These are phyloP conservation scores for Metschnikowia lochheadii DNA, from an alignment of 805 yeast species.

Conservation along the genomic window DNA sequence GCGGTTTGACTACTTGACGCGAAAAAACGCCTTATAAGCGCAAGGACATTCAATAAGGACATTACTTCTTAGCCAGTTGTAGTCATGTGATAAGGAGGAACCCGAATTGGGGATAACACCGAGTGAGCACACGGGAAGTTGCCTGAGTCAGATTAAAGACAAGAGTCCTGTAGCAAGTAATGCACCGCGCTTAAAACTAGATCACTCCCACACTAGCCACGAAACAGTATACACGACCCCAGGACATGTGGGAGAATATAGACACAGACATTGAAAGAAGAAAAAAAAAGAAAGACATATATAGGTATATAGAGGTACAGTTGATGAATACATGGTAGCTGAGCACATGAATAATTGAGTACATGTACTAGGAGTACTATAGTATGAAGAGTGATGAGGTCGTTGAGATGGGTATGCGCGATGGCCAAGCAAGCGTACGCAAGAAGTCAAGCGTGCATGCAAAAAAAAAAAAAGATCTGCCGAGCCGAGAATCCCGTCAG, in stretches of 20 bases:
- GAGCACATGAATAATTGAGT: no score
- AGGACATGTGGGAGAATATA: no score
- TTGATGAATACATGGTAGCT: no score
- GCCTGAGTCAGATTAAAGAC: background rate
- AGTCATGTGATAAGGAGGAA: background rate
- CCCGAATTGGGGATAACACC: background rate
- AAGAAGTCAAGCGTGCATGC: background rate
- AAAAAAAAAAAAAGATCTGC: background rate
- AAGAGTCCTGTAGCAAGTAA: conserved; percentile 1
- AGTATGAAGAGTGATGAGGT: no score
- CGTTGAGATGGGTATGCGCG: background rate
- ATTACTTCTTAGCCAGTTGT: background rate
- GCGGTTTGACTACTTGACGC: conserved; percentile 86
- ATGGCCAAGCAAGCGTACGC: background rate
- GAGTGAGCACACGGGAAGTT: background rate
- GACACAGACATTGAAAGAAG: no score
- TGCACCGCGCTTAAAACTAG: background rate
- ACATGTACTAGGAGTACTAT: no score
- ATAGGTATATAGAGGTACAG: no score
- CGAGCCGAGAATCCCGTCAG: conserved; percentile 4
- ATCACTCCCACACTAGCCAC: background rate
- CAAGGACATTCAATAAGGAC: background rate
- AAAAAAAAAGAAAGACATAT: no score
- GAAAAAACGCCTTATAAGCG: conserved; percentile 53
- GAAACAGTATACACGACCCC: no score